These are phyloP conservation scores for Nemania sp. DNA, from an alignment of 2,329 filamentous ascomycete species.

Conservation along the genomic window DNA sequence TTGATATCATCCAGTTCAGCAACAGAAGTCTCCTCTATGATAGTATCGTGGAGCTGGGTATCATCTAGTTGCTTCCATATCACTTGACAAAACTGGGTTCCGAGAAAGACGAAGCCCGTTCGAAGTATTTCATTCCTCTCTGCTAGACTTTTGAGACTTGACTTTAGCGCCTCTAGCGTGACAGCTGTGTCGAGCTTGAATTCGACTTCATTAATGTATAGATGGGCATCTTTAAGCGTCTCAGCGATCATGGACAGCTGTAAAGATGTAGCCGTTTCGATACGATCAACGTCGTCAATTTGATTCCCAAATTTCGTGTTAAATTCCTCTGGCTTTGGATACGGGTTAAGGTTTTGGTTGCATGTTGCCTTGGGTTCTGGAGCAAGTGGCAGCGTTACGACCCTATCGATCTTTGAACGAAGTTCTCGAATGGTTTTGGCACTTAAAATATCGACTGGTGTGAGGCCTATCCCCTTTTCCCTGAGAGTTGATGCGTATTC, in stretches of 20 bases:
- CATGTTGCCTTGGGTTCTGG: not conserved
- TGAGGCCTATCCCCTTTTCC: slow-evolving; percentile 55
- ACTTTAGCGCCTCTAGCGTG: slow-evolving; percentile 45
- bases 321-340: too few relatives aligned
- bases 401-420: slow-evolving; percentile 13
- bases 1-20: slow-evolving; percentile 45
- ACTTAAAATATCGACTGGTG: slow-evolving; percentile 64
- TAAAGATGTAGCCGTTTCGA: slow-evolving; percentile 70
- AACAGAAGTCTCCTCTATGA: slow-evolving; percentile 27
- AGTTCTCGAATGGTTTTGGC: slow-evolving; percentile 47
- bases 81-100: slow-evolving; percentile 61
- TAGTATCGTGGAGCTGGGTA: slow-evolving; percentile 47
- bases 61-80: slow-evolving; percentile 59
- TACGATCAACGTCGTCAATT: slow-evolving; percentile 41
- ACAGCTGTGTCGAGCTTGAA: slow-evolving; percentile 54
- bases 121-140: slow-evolving; percentile 68
- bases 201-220: slow-evolving; percentile 80
- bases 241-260: slow-evolving; percentile 82
- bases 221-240: slow-evolving; percentile 58
- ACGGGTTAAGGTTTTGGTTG: slow-evolving; percentile 13
- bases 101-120: slow-evolving; percentile 68
- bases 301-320: slow-evolving; percentile 24
- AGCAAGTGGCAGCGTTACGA: too few relatives aligned
- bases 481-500: slow-evolving; percentile 66
- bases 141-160: slow-evolving; percentile 55